Evolutionary conservation across 768 basidiomycete species (phyloP).

Genomic region (Trametes coccinea): DNA sequence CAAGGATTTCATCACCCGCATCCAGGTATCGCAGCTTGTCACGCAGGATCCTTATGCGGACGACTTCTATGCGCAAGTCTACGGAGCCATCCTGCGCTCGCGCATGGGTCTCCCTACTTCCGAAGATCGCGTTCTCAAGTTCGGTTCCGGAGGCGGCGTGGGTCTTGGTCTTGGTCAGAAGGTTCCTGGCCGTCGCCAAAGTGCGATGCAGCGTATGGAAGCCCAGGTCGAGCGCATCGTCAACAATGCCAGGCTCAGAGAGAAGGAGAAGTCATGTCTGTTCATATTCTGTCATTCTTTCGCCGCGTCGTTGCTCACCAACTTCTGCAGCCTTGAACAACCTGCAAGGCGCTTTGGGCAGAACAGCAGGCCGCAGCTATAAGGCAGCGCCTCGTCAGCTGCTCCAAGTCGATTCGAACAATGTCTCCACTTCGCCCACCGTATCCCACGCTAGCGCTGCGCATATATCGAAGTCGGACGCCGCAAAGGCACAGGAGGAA

Average conservation of each 20-base stretch:
- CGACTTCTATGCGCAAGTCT: constrained; percentile 98
- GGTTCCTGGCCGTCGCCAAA: constrained; percentile 68
- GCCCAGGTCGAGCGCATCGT: constrained; percentile 96
- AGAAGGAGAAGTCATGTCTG: constrained; percentile 72
- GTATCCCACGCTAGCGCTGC: constrained; percentile 44
- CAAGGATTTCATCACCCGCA: constrained; percentile 99
- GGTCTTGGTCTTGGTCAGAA: constrained; percentile 79
- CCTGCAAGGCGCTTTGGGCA: constrained; percentile 92
- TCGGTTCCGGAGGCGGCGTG: constrained; percentile 80
- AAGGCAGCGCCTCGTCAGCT: constrained; percentile 97
- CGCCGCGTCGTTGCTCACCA: constrained; percentile 21
- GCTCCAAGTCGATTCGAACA: constrained; percentile 76
- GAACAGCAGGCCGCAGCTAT: constrained; percentile 90
- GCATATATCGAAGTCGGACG: constrained; percentile 57
- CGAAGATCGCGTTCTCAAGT: constrained; percentile 82
- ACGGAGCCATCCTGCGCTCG: constrained; percentile 80
- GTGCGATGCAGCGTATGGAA: constrained; percentile 91
- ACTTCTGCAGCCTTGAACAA: constrained; percentile 59
- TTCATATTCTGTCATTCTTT: neutral
- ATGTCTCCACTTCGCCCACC: constrained; percentile 39
- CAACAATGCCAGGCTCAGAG: constrained; percentile 82
- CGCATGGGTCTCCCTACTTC: constrained; percentile 70
- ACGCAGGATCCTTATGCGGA: constrained; percentile 97
- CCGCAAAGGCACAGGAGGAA: constrained; percentile 31
- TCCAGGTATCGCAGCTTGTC: constrained; percentile 97